Evolutionary conservation across 805 yeast species (phyloP), one percentile per base, ranked within the genome.

Genomic region (Yarrowia divulgata): DNA sequence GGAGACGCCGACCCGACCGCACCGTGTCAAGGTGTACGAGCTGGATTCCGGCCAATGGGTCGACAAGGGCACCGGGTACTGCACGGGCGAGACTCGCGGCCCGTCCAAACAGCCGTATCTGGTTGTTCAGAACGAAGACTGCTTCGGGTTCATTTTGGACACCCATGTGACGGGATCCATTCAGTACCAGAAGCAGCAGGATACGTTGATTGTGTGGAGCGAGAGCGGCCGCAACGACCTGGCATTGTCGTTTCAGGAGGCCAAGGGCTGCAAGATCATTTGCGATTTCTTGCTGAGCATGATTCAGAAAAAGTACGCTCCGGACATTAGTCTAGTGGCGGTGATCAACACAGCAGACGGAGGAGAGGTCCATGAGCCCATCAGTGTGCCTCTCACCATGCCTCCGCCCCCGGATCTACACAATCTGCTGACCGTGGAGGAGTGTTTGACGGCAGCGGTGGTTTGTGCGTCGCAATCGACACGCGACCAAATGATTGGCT

Each of bases 121-220:
- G 69, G 76, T 88, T 18, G 98, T 94, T 14, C 82, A 87, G 68
- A 88, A 88, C 77, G 97, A 93, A 76, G 80, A 84, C 37, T 83
- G 88, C 70, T 81, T 86, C 7, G 80, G 82, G 1, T 87, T 88
- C 37, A 80, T 86, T 12, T 79, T 94, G 29, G 84, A 85, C 74
- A 86, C 93, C 5, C 82, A 78, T 70, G 81, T 94, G n/a, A 88
- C 85, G 73, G 96, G 96, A 0, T 79, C 85, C 37, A 88, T 88
- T 3, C 96, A 90, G 73, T 94, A 90, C 76, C 98, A 94, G 76
- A 85, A 97, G 75, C 98, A 95, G 75, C 97, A 93, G 75, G 98
- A 93, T 70, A 93, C 98, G 0, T 81, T 94, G 60, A 91, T 94
- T 10, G 97, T 94, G 23, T 94, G 98, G 98, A 90, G 96, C 10